Evolutionary conservation across 163 green algal species (phyloP).

Genomic region (Coccomyxa subellipsoidea): DNA sequence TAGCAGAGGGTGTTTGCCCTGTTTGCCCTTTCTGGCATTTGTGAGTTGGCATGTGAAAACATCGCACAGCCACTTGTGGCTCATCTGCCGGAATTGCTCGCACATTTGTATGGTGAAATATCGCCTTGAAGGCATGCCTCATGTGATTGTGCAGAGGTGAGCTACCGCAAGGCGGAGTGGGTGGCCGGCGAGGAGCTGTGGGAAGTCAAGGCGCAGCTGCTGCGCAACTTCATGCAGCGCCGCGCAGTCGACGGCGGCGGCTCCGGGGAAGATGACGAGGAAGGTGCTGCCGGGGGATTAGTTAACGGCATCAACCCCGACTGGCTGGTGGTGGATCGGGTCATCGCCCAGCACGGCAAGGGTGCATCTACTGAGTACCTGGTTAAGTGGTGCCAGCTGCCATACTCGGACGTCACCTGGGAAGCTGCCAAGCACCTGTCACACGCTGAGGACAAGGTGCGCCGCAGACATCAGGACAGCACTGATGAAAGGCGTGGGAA

Average conservation of each 20-base stretch:
- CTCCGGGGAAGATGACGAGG: background rate
- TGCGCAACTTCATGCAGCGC: slow-evolving; percentile 44
- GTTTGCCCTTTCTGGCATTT: too few species aligned
- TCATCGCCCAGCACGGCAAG: slow-evolving; percentile 31
- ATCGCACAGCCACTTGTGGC: too few species aligned
- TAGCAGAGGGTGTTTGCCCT: too few species aligned
- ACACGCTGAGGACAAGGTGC: slow-evolving; percentile 30
- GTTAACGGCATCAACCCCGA: slow-evolving; percentile 36
- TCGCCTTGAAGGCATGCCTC: background rate
- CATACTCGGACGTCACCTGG: slow-evolving; percentile 41
- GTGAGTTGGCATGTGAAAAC: too few species aligned
- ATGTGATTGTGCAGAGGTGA: slow-evolving; percentile 18
- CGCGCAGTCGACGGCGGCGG: background rate
- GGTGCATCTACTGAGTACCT: slow-evolving; percentile 30
- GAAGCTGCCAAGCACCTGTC: slow-evolving; percentile 27
- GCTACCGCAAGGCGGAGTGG: slow-evolving; percentile 29
- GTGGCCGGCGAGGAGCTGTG: slow-evolving; percentile 20
- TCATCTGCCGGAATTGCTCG: background rate
- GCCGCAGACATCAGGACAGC: background rate
- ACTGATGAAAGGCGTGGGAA: too few species aligned
- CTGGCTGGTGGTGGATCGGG: slow-evolving; percentile 36
- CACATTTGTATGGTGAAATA: background rate
- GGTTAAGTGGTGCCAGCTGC: slow-evolving; percentile 39
- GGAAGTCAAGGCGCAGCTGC: slow-evolving; percentile 28
- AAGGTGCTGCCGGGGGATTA: slow-evolving; percentile 34